A percentile compares a stretch with the other conserved stretches of the same genome.
Conservation (phyloP, 2,329 filamentous ascomycete genomes). For the Fragosphaeria purpurea region DNA sequence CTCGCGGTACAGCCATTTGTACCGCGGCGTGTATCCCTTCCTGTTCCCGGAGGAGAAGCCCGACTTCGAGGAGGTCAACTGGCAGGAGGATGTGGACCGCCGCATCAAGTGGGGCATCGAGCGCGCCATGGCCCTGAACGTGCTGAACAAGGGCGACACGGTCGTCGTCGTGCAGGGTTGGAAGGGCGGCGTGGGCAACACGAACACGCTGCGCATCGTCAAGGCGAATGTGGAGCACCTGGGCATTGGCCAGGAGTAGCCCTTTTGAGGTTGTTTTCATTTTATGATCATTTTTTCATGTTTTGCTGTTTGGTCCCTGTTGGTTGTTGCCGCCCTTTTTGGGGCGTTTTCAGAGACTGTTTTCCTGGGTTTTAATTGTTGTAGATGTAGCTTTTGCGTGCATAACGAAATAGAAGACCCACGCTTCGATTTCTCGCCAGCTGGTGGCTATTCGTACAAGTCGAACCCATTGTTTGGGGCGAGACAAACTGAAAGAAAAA, state of each 20-base stretch:
- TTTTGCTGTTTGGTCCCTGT: no score
- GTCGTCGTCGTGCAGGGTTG: constrained; percentile 83
- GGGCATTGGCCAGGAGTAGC: constrained; percentile 38
- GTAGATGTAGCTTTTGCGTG: not conserved
- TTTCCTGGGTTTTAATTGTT: no score
- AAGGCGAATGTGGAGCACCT: constrained; percentile 50
- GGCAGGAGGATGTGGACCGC: constrained; percentile 97
- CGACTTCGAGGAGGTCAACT: constrained; percentile 84
- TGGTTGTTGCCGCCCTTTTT: no score
- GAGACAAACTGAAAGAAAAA: no score
- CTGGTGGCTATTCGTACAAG: no score
- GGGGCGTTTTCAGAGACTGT: no score
- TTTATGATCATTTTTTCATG: not conserved
- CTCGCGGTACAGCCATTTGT: constrained; percentile 85
- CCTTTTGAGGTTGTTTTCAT: not conserved
- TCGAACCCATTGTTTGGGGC: no score
- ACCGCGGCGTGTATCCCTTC: constrained; percentile 98
- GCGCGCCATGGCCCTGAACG: constrained; percentile 73
- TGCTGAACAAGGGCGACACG: constrained; percentile 61
- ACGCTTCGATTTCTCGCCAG: no score
- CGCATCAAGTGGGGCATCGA: constrained; percentile 95
- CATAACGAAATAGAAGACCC: not conserved
- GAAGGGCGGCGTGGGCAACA: constrained; percentile 87
- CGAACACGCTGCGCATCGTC: constrained; percentile 65
- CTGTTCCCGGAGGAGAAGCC: constrained; percentile 87